These are phyloP conservation scores for Paecilomyces sp. DNA, from an alignment of 2,329 filamentous ascomycete species.

Conservation along the genomic window DNA sequence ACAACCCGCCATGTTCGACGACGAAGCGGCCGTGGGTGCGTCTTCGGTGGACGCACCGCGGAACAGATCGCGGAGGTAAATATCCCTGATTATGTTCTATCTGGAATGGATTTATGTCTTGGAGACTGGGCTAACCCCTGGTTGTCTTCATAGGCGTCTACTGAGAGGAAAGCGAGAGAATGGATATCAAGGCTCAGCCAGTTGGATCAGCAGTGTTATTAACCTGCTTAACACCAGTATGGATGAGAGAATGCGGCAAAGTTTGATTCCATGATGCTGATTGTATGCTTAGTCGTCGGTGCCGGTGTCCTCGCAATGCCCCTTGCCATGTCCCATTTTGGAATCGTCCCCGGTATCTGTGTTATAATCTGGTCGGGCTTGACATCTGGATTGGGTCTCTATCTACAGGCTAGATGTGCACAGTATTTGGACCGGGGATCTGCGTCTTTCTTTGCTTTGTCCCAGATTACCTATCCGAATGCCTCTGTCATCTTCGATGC, in stretches of 20 bases:
- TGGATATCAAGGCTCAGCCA: conserved; percentile 65
- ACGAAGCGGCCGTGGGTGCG: conserved; percentile 22
- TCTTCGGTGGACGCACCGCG: conserved; percentile 16
- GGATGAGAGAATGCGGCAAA: background rate
- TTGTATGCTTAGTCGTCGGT: conserved; percentile 62
- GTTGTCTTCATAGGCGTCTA: conserved; percentile 18
- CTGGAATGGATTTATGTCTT: background rate
- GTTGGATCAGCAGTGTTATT: conserved; percentile 84
- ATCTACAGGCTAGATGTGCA: conserved; percentile 87
- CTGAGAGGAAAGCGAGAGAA: conserved; percentile 61
- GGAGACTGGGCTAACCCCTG: background rate
- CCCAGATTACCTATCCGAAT: conserved; percentile 93
- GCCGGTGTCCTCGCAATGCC: conserved; percentile 94
- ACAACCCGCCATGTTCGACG: conserved; percentile 19
- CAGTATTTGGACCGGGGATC: conserved; percentile 84
- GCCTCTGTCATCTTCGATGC: conserved; percentile 91
- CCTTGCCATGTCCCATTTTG: conserved; percentile 92
- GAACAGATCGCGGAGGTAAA: conserved; percentile 24
- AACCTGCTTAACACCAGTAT: conserved; percentile 93
- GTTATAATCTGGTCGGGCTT: conserved; percentile 88
- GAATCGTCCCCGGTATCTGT: conserved; percentile 73
- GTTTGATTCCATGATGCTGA: background rate
- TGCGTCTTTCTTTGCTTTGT: conserved; percentile 92
- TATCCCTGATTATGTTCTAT: background rate
- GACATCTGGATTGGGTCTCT: conserved; percentile 85